phyloP scores from a whole-genome alignment of 148 eudicot species.

The Gaultheria prostrata region DNA sequence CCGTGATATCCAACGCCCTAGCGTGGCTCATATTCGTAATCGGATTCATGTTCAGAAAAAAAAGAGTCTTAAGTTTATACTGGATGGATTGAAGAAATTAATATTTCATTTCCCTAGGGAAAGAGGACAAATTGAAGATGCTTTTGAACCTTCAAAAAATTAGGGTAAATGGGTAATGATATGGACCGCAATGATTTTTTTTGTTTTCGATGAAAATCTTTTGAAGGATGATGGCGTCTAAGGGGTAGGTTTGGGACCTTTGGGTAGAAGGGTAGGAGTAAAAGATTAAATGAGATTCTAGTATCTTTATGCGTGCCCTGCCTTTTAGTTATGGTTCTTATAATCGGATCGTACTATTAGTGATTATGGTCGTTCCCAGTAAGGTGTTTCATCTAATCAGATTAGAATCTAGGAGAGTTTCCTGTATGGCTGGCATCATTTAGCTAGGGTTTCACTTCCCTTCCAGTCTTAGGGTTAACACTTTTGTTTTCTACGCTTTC shows the following conservation, averaged over 20 bases:
- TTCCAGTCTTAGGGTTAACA: background rate
- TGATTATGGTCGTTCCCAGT: background rate
- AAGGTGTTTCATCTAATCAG: background rate
- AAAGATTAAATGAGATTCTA: background rate
- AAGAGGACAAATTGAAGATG: background rate
- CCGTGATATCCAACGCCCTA: background rate
- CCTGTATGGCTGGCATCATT: background rate
- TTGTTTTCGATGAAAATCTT: background rate
- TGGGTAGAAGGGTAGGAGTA: background rate
- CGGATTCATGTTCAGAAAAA: background rate
- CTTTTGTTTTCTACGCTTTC: constrained; percentile 1
- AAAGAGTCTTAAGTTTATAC: background rate
- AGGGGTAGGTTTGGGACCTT: background rate
- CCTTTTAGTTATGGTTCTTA: background rate
- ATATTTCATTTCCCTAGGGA: background rate
- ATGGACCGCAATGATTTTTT: background rate
- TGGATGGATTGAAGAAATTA: background rate
- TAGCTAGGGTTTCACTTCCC: background rate
- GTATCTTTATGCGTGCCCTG: background rate
- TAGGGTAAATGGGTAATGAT: background rate
- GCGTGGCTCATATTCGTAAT: background rate
- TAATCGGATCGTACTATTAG: background rate
- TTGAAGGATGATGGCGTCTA: background rate
- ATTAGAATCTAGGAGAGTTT: background rate
- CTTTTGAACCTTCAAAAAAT: background rate